Percentiles rank a stretch among this genome's conserved stretches.
Conservation (phyloP, 768 basidiomycete genomes). For the Paxillus ammoniavirescens region DNA sequence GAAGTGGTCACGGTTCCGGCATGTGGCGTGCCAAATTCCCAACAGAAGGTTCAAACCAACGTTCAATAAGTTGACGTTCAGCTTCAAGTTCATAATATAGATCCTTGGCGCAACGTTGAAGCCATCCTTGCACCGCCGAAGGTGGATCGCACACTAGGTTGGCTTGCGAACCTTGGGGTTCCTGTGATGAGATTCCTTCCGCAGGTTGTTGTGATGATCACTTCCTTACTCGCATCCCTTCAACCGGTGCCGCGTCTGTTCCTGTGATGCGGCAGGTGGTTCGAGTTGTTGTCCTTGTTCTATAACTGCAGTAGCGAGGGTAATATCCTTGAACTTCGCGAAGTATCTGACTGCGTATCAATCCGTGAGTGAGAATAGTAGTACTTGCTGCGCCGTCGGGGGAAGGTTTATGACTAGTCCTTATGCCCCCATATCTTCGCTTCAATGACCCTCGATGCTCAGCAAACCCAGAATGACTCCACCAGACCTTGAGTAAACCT, state of each 20-base stretch:
- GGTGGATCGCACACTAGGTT: too few species aligned
- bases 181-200: slow-evolving; percentile 5
- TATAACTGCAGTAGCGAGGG: slow-evolving; percentile 13
- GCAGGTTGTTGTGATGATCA: slow-evolving; percentile 14
- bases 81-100: too few species aligned
- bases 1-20: too few species aligned
- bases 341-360: slow-evolving; percentile 5
- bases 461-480: too few species aligned
- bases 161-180: slow-evolving; percentile 10
- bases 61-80: too few species aligned
- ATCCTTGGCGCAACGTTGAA: too few species aligned
- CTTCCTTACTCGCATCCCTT: slow-evolving; percentile 1
- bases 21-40: too few species aligned
- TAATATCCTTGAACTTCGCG: slow-evolving; percentile 10
- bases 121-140: neutral
- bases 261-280: slow-evolving; percentile 15
- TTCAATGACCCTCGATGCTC: slow-evolving; percentile 3
- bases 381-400: slow-evolving; percentile 14
- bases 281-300: slow-evolving; percentile 5
- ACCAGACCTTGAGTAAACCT: too few species aligned
- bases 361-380: slow-evolving; percentile 13
- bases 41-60: slow-evolving; percentile 1
- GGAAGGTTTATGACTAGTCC: slow-evolving; percentile 9
- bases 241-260: slow-evolving; percentile 31
- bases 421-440: neutral